phyloP scores from a whole-genome alignment of 1,139 yeast species.

The Tardiomyces blankii region DNA sequence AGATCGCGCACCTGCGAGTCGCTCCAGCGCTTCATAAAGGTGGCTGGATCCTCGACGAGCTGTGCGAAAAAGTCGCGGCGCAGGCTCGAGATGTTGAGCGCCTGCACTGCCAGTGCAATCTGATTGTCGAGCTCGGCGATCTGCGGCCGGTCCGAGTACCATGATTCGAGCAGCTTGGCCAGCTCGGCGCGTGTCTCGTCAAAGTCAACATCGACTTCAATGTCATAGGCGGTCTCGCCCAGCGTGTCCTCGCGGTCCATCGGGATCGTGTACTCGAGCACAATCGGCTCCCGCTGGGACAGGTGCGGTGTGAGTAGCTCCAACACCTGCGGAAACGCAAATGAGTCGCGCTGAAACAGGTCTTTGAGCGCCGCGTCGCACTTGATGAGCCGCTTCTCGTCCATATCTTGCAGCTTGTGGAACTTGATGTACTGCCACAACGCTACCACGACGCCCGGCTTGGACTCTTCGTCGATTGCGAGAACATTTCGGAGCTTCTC shows the following conservation, averaged over 20 bases:
- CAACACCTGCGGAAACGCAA: constrained; percentile 63
- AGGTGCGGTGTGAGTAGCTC: constrained; percentile 55
- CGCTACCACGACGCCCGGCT: constrained; percentile 75
- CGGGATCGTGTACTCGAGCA: constrained; percentile 59
- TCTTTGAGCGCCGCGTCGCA: constrained; percentile 57
- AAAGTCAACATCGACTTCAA: constrained; percentile 52
- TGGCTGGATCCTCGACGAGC: constrained; percentile 65
- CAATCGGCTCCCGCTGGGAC: constrained; percentile 68
- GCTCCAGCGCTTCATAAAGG: constrained; percentile 61
- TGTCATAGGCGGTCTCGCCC: constrained; percentile 72
- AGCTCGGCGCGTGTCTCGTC: constrained; percentile 40
- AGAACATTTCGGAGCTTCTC: constrained; percentile 57
- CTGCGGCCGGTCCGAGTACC: constrained; percentile 38
- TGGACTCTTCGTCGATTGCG: constrained; percentile 70
- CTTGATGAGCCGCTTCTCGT: constrained; percentile 47
- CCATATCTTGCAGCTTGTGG: constrained; percentile 50
- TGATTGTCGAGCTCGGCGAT: constrained; percentile 49
- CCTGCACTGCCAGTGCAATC: constrained; percentile 51
- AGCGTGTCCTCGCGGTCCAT: constrained; percentile 69
- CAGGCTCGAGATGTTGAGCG: constrained; percentile 51
- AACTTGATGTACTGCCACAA: constrained; percentile 83
- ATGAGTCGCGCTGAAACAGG: constrained; percentile 31
- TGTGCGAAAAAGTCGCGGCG: constrained; percentile 65
- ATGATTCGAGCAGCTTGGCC: constrained; percentile 30
- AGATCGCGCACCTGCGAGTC: constrained; percentile 67